Evolutionary conservation across 495 filamentous ascomycete genomes (phyloP), one percentile per base, ranked within the genome.

Genomic region (Talaromyces nanjingensis): DNA sequence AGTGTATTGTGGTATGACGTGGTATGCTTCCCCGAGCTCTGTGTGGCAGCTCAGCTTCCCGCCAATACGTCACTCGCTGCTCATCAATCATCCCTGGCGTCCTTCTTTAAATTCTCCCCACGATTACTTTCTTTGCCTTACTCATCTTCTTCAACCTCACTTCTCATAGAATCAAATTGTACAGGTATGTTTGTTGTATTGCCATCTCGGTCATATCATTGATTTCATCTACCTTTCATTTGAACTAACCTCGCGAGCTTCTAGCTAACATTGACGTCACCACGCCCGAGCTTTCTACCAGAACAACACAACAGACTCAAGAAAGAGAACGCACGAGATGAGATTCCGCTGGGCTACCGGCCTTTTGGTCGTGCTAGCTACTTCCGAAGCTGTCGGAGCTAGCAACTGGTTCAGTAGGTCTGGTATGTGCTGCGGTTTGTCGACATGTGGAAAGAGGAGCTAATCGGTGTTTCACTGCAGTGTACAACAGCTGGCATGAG

Each of bases 401-500:
- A 88, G 84, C 68, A 87, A 74, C 70, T 94, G 91, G 91, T 91
- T 92, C 72, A 86, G 84, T 65, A 93, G 91, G 77, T 83, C 91
- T 74, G 87, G 91, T 93, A 75, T 9, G 56, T 59, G 56, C 20
- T 59, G 8, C 16, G n/a, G 6, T 20, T 37, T 33, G 18, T 37
- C 37, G 55, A 8, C 16, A 16, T 58, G 3, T 22, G 31, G 22
- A 31, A 56, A 68, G 59, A 52, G 27, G 14, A 20, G 59, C 20
- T 42, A 47, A 59, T 49, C 39, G 25, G 64, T 22, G 14, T 33
- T 11, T 54, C 39, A 37, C 60, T 66, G 25, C 70, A 96, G 94
- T 87, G 6, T 98, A 98, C 83, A 97, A 97, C 79, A 97, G 93
- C 73, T 98, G 94, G 94, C 93, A 98, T 72, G 88, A 97, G 79